These are phyloP conservation scores for Zychaea mexicana DNA, from an alignment of 371 early-diverging fungal species.

Conservation along the genomic window DNA sequence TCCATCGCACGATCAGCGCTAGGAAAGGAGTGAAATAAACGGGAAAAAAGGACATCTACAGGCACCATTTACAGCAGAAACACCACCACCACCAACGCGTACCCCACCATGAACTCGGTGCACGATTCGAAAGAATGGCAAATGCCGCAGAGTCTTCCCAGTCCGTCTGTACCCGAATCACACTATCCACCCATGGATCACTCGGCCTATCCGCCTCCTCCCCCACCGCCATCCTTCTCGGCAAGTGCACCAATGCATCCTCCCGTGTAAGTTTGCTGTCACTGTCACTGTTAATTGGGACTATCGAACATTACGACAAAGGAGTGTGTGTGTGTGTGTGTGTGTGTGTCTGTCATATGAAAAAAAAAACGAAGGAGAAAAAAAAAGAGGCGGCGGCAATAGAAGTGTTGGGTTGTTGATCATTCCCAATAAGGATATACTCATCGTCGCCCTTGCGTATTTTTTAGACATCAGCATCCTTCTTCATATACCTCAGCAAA, in stretches of 20 bases:
- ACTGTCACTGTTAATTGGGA: not conserved
- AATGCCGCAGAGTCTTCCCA: not conserved
- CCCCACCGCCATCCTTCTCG: not conserved
- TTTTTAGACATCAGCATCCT: slow-evolving; percentile 6
- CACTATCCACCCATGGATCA: slow-evolving; percentile 16
- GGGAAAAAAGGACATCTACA: too few species aligned
- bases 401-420: not conserved
- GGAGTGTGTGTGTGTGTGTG: not conserved
- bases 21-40: too few species aligned
- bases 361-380: not conserved
- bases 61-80: too few species aligned
- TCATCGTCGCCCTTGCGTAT: not conserved
- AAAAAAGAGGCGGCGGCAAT: not conserved
- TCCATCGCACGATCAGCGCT: not conserved
- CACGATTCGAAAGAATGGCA: slow-evolving; percentile 14
- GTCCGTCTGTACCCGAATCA: slow-evolving; percentile 4
- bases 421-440: not conserved
- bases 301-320: not conserved
- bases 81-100: not conserved
- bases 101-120: slow-evolving; percentile 7
- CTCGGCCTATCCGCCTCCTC: slow-evolving; percentile 1
- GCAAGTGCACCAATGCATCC: slow-evolving; percentile 11
- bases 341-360: slow-evolving; percentile 1
- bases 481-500: not conserved
- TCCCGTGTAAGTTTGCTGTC: slow-evolving; percentile 13